Conservation (phyloP, 176 grass and related monocot species). For the Aegilops umbellulata region DNA sequence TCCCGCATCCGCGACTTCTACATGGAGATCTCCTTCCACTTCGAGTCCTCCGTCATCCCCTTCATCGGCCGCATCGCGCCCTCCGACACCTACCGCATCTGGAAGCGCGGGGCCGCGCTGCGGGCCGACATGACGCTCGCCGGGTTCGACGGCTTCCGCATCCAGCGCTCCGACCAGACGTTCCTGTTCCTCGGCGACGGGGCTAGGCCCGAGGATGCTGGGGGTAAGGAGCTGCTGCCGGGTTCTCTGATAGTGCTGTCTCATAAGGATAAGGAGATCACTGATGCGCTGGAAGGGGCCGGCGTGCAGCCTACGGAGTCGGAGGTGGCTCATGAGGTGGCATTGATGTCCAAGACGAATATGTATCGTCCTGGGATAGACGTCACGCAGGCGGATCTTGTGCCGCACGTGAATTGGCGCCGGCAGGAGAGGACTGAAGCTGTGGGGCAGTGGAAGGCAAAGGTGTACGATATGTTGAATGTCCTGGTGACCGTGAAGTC, state of each 20-base stretch:
- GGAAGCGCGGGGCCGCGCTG: slow-evolving; percentile 73
- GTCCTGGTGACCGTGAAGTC: slow-evolving; percentile 94
- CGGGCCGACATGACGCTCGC: slow-evolving; percentile 95
- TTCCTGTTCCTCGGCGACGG: slow-evolving; percentile 91
- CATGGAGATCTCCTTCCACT: slow-evolving; percentile 99
- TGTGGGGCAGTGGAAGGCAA: slow-evolving; percentile 88
- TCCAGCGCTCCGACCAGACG: slow-evolving; percentile 93
- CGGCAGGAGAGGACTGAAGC: slow-evolving; percentile 72
- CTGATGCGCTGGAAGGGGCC: slow-evolving; percentile 81
- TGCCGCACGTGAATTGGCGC: slow-evolving; percentile 90
- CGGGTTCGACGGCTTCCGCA: slow-evolving; percentile 81
- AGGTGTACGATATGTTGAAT: slow-evolving; percentile 88
- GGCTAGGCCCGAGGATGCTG: slow-evolving; percentile 32
- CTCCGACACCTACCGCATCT: slow-evolving; percentile 94
- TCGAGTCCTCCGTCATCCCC: slow-evolving; percentile 96
- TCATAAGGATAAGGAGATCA: slow-evolving; percentile 98
- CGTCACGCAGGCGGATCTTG: slow-evolving; percentile 90
- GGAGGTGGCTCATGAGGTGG: slow-evolving; percentile 90
- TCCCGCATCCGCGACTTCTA: slow-evolving; percentile 81
- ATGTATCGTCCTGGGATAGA: slow-evolving; percentile 96
- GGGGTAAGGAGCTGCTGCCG: slow-evolving; percentile 59
- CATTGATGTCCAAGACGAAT: slow-evolving; percentile 92
- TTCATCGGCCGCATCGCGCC: slow-evolving; percentile 95
- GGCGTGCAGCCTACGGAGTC: slow-evolving; percentile 80
- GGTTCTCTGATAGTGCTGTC: slow-evolving; percentile 88